Base-by-base conservation (phyloP, 495 filamentous ascomycete species). In the Penicillium parvum region DNA sequence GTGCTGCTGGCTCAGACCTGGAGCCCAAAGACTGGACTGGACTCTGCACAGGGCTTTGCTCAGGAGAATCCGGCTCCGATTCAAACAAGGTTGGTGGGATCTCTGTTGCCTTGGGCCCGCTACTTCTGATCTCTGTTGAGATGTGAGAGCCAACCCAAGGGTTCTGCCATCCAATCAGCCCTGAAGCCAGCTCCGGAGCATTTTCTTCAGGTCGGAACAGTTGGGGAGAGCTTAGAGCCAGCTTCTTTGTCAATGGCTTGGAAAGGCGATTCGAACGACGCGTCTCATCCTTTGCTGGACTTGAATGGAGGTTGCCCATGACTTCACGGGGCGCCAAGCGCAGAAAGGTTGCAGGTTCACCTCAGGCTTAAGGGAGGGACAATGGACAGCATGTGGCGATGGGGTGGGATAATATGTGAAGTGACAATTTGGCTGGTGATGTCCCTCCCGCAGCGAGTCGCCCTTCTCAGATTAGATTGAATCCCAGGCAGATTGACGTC, bases 261-360 rank as follows among this genome's bases (percentile, higher is more conserved):
- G 70, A 72, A 32, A 73, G 55, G 21, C 69, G 63, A 23, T 66
- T 71, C 17, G 58, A 52, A 27, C 59, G 63, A 40, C 57, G 58
- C 25, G 48, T 62, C 39, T 72, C 69, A 27, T 66, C 53, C 58
- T 56, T 65, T 29, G 51, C 59, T 47, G 47, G 49, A 14, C 50
- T 59, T 19, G 69, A 73, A 42, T 64, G 57, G 32, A 50, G 50
- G 43, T 62, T 68, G 52, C 65, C 65, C 62, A 71, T 71, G 53
- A 35, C 57, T 61, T 52, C 37, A 27, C 11, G 47, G 23, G 18
- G 20, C 35, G 29, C 39, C 43, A 35, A 36, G 25, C 26, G 45
- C 39, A 29, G n/a, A n/a, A 44, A 40, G 27, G 29, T 41, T 43
- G 32, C 22, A 40, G 46, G 32, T 42, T 45, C 43, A 33, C 53